Evolutionary conservation across 2,329 filamentous ascomycete species (phyloP).

Genomic region (Alternaria sp.): DNA sequence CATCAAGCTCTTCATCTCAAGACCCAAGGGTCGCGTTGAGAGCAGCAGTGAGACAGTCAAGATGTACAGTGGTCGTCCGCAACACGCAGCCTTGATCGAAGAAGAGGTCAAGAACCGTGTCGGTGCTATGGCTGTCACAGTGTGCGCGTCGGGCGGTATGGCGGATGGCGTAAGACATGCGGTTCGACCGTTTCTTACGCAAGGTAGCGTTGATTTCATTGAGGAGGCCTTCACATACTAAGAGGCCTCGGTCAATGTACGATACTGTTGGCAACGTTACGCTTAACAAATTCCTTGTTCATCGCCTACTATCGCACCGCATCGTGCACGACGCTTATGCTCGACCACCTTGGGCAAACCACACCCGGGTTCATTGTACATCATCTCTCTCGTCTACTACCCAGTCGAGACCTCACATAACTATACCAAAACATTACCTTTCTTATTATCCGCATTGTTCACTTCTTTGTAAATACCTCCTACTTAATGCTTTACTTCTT

Average conservation of each 20-base stretch:
- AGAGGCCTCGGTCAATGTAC: neutral
- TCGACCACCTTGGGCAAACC: constrained; percentile 2
- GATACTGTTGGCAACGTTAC: constrained; percentile 1
- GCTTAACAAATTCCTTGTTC: neutral
- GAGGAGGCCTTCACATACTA: constrained; percentile 72
- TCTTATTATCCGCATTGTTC: constrained; percentile 9
- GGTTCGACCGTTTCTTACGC: constrained; percentile 58
- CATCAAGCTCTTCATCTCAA: constrained; percentile 68
- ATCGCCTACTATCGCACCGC: neutral
- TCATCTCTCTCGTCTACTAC: neutral
- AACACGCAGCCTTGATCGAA: constrained; percentile 62
- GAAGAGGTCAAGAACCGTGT: constrained; percentile 62
- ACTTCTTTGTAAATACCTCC: constrained; percentile 33
- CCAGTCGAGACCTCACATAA: neutral
- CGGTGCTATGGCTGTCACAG: constrained; percentile 66
- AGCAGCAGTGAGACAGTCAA: constrained; percentile 64
- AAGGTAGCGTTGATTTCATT: constrained; percentile 65
- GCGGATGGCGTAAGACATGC: constrained; percentile 66
- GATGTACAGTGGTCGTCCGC: constrained; percentile 67
- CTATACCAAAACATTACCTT: constrained; percentile 10
- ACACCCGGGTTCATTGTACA: constrained; percentile 3
- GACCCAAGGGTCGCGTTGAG: constrained; percentile 63
- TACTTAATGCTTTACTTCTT: constrained; percentile 29
- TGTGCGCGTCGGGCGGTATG: constrained; percentile 69
- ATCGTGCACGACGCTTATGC: constrained; percentile 1